Base-by-base conservation (phyloP, 2,329 filamentous ascomycete genomes). In the Capronia americana region DNA sequence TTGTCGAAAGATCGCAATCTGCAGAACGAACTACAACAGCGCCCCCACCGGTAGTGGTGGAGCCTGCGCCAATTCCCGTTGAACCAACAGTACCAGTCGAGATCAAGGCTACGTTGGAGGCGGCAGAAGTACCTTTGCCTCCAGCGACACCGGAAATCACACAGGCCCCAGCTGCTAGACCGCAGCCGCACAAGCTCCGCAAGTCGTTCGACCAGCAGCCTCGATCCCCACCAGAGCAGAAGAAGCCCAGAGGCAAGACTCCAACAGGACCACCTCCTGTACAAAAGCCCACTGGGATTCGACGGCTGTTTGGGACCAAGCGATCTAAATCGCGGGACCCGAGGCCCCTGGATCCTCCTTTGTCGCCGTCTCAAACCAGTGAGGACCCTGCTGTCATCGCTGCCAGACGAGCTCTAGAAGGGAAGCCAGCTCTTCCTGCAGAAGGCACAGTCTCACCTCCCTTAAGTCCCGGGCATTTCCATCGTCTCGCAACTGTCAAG, bases 51-150 rank as follows among this genome's bases (percentile, higher is more conserved):
- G 30, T 61, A 7, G 58, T 64, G 34, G 56, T 67, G 24, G 64
- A 70, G 44, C 57, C 66, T 30, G 63, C 65, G n/a, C 59, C 63
- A 6, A 61, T 66, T 10, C 67, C 75, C 11, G 73, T 75, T 55
- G 74, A 77, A 56, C 76, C 78, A 48, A 69, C 72, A 61, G 74
- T 67, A 24, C 71, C 70, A 24, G 60, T 62, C 4, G 59, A 70
- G 17, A 57, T 55, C 11, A 57, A 69, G 11, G 64, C 73, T 4
- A 75, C 75, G 57, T 69, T 73, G 58, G 74, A 76, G 12, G 75
- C 76, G 23, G 77, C 75, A n/a, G 75, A 74, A 61, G 72, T 79
- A 41, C 76, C 79, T 44, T 68, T 77, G 41, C 75, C 74, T 14
- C 71, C 70, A 57, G 65, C 63, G 66, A 66, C 63, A 53, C 64